A percentile compares a stretch with the other conserved stretches of the same genome.
phyloP scores from a whole-genome alignment of 2,329 filamentous ascomycete genomes.

The Cordyceps cicadae region DNA sequence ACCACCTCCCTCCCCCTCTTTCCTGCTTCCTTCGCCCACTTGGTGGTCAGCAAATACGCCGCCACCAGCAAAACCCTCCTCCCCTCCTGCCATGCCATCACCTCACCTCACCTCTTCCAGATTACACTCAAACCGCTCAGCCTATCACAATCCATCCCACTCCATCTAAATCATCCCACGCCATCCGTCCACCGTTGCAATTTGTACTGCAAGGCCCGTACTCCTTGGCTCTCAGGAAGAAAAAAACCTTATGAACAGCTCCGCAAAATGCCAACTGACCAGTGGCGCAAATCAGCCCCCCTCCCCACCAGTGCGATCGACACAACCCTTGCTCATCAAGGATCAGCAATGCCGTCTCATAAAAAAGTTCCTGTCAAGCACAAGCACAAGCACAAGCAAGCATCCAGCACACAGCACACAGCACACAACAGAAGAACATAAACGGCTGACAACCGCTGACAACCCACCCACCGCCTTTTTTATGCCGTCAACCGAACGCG shows the following conservation, averaged over 20 bases:
- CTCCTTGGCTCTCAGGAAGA: background rate
- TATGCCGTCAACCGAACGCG: background rate
- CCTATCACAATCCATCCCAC: background rate
- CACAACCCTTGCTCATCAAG: background rate
- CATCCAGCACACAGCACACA: too few relatives aligned
- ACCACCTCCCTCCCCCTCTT: too few relatives aligned
- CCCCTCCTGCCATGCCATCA: background rate
- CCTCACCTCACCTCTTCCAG: background rate
- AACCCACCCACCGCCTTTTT: background rate
- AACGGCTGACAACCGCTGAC: background rate
- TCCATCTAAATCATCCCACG: background rate
- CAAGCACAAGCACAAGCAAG: background rate
- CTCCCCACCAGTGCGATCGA: background rate
- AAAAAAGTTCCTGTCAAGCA: background rate
- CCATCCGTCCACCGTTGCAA: background rate
- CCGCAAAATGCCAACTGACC: too few relatives aligned
- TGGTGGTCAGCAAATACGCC: background rate
- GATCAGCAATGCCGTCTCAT: too few relatives aligned
- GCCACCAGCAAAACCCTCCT: background rate
- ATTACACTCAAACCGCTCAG: background rate
- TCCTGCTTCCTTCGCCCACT: too few relatives aligned
- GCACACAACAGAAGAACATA: background rate
- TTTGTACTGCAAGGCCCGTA: background rate
- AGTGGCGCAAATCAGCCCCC: background rate
- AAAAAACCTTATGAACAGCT: background rate